A percentile compares a stretch with the other conserved stretches of the same genome.
phyloP scores from a whole-genome alignment of 495 filamentous ascomycete species.

The Neurospora sp. region DNA sequence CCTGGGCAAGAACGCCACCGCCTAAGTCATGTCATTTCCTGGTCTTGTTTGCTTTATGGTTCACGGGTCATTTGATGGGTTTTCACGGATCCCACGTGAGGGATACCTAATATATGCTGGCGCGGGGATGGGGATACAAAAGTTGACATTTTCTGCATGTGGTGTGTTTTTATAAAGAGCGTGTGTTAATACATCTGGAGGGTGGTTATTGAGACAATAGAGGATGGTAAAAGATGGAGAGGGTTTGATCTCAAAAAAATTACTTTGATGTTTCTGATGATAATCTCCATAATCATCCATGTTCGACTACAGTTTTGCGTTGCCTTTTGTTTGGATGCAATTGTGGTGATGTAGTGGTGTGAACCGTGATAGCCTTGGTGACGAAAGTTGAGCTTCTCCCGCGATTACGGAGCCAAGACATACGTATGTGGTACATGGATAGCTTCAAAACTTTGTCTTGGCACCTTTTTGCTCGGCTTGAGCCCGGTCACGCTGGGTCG shows the following conservation, averaged over 20 bases:
- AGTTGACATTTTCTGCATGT: neutral
- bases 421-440: neutral
- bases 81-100: neutral
- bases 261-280: neutral
- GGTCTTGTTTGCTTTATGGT: neutral
- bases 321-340: neutral
- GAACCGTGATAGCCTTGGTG: neutral
- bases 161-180: neutral
- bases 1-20: conserved; percentile 15
- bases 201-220: neutral
- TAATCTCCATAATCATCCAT: neutral
- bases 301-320: neutral
- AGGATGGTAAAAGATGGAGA: neutral
- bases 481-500: neutral
- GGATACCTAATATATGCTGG: neutral
- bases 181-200: neutral
- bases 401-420: neutral
- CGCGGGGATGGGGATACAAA: neutral
- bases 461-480: neutral
- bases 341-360: neutral
- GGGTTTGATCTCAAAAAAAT: neutral
- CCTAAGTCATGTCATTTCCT: neutral
- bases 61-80: neutral
- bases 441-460: neutral
- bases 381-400: neutral